phyloP scores from a whole-genome alignment of 345 rosid species.

The Pelargonium nanum region DNA sequence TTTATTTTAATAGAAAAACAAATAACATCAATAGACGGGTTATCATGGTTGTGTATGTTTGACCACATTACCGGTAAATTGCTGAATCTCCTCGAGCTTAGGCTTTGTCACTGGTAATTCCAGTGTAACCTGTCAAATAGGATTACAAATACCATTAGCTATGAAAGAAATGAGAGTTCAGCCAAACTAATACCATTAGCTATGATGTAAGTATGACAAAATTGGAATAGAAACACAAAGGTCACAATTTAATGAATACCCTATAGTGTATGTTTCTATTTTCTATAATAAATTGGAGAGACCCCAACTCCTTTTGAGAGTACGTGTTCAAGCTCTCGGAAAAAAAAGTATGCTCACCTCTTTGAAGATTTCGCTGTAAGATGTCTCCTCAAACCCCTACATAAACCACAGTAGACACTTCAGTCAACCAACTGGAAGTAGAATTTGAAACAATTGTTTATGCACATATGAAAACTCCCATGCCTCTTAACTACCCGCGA shows the following conservation, averaged over 20 bases:
- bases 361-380: conserved; percentile 58
- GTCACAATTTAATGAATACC: not conserved
- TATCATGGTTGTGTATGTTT: conserved; percentile 17
- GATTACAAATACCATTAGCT: not conserved
- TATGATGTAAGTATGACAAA: not conserved
- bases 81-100: conserved; percentile 41
- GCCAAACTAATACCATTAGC: not conserved
- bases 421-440: conserved; percentile 4
- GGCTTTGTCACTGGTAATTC: conserved; percentile 39
- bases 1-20: not conserved
- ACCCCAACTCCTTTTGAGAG: too few species aligned
- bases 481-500: too few species aligned
- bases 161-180: not conserved
- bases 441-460: not conserved
- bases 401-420: conserved; percentile 10
- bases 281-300: not conserved
- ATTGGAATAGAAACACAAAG: not conserved
- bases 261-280: not conserved
- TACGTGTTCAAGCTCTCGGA: not conserved
- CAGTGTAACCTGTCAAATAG: conserved; percentile 47
- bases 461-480: not conserved
- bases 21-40: conserved; percentile 3
- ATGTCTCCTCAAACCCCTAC: conserved; percentile 63
- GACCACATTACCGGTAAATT: conserved; percentile 25
- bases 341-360: conserved; percentile 41